Evolutionary conservation across 2,329 filamentous ascomycete genomes (phyloP).

Genomic region (Fusarium sp.): DNA sequence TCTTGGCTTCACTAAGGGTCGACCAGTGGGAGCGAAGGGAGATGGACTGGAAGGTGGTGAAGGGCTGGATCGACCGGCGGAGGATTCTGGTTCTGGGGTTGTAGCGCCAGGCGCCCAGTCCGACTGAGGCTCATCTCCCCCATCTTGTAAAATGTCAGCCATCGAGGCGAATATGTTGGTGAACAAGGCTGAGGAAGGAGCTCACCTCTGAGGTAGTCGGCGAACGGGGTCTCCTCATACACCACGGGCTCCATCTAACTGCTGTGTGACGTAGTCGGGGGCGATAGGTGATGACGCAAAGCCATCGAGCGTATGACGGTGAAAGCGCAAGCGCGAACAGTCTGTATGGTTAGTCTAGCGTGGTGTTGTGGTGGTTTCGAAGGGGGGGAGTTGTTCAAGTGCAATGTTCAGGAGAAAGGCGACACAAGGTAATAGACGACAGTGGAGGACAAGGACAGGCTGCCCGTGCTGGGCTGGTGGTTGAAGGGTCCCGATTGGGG

Average conservation of each 20-base stretch:
- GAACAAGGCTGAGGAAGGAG: neutral
- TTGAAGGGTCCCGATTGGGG: slow-evolving; percentile 41
- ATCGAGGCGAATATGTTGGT: neutral
- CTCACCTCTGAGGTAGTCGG: slow-evolving; percentile 86
- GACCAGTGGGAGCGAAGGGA: slow-evolving; percentile 64
- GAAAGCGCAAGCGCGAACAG: slow-evolving; percentile 15
- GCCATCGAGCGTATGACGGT: slow-evolving; percentile 43
- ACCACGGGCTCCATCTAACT: slow-evolving; percentile 79
- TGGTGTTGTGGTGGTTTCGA: slow-evolving; percentile 25
- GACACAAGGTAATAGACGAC: slow-evolving; percentile 23
- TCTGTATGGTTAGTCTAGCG: slow-evolving; percentile 9
- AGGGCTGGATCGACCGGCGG: slow-evolving; percentile 50
- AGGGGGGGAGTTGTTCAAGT: slow-evolving; percentile 9
- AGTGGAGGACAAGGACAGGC: slow-evolving; percentile 33
- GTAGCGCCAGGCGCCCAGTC: slow-evolving; percentile 57
- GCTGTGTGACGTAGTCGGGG: slow-evolving; percentile 42
- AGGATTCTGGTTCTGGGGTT: slow-evolving; percentile 46
- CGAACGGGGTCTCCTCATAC: slow-evolving; percentile 85
- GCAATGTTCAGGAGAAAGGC: slow-evolving; percentile 37
- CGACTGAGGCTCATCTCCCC: slow-evolving; percentile 55
- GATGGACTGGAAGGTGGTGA: slow-evolving; percentile 59
- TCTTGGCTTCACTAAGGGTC: slow-evolving; percentile 61
- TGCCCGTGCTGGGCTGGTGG: slow-evolving; percentile 26
- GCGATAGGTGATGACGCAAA: slow-evolving; percentile 41
- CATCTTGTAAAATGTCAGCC: slow-evolving; percentile 49